Percentiles rank a stretch among this genome's conserved stretches.
Conservation (phyloP, 2,329 filamentous ascomycete genomes). For the Microcyclospora tardicrescens region DNA sequence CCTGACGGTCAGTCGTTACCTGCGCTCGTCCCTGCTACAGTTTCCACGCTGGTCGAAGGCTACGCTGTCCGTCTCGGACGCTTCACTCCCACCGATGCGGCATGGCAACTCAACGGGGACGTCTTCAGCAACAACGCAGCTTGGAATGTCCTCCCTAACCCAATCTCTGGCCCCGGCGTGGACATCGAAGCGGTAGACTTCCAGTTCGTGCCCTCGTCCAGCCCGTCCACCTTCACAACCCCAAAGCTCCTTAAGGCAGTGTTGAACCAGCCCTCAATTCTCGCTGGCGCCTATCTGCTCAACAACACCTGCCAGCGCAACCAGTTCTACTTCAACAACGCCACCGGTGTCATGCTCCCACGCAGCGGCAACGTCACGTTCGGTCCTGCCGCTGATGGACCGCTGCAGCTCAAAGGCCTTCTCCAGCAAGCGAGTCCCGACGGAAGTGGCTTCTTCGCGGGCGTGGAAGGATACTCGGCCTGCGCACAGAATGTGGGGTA, state of each 20-base stretch:
- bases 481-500: slow-evolving; percentile 15
- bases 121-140: slow-evolving; percentile 6
- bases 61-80: slow-evolving; percentile 9
- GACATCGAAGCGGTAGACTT: slow-evolving; percentile 11
- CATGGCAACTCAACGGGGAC: slow-evolving; percentile 9
- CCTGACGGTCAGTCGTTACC: slow-evolving; percentile 9
- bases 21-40: slow-evolving; percentile 12
- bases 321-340: slow-evolving; percentile 15
- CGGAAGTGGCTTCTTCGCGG: slow-evolving; percentile 8
- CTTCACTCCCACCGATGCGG: slow-evolving; percentile 6
- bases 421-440: slow-evolving; percentile 11
- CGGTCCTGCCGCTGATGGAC: slow-evolving; percentile 11
- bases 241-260: slow-evolving; percentile 10
- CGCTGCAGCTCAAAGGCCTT: slow-evolving; percentile 1
- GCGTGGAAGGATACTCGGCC: slow-evolving; percentile 9
- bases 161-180: slow-evolving; percentile 13
- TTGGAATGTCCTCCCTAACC: slow-evolving; percentile 12
- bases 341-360: slow-evolving; percentile 8
- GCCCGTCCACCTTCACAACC: slow-evolving; percentile 2
- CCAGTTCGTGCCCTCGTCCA: slow-evolving; percentile 4
- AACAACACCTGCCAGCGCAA: slow-evolving; percentile 12
- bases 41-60: slow-evolving; percentile 9
- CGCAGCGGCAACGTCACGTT: slow-evolving; percentile 12
- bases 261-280: slow-evolving; percentile 10
- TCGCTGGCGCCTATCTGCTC: slow-evolving; percentile 2